Evolutionary conservation across 2,329 filamentous ascomycete species (phyloP).

Genomic region (Nothophoma quercina): DNA sequence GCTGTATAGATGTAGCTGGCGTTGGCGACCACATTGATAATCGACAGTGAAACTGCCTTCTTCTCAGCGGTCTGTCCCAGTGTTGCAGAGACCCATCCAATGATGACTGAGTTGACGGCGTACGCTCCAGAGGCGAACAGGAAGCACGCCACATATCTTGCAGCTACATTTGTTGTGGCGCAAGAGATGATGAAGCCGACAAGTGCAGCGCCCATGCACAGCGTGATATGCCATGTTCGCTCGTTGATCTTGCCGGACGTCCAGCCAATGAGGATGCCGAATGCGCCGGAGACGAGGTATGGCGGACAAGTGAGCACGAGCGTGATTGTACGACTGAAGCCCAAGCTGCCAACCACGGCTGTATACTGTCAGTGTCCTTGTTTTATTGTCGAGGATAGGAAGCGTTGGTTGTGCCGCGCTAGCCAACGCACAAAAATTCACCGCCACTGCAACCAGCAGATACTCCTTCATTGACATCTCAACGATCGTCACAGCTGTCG

Average conservation of each 20-base stretch:
- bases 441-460: too few relatives aligned
- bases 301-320: constrained; percentile 56
- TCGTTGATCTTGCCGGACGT: constrained; percentile 51
- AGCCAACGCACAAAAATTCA: too few relatives aligned
- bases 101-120: constrained; percentile 38
- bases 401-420: too few relatives aligned
- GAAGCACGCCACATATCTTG: constrained; percentile 36
- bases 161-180: constrained; percentile 46
- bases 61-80: constrained; percentile 54
- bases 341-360: constrained; percentile 40
- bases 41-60: constrained; percentile 53
- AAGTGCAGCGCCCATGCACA: constrained; percentile 45
- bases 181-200: constrained; percentile 50
- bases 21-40: constrained; percentile 53
- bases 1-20: constrained; percentile 51
- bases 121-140: constrained; percentile 35
- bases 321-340: constrained; percentile 59
- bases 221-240: constrained; percentile 51
- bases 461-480: too few relatives aligned
- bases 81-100: constrained; percentile 54
- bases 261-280: constrained; percentile 44
- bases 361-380: too few relatives aligned
- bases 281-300: constrained; percentile 26
- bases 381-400: too few relatives aligned
- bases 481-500: too few relatives aligned